phyloP scores from a whole-genome alignment of 2,329 filamentous ascomycete genomes.

The Botrytis cinerea region DNA sequence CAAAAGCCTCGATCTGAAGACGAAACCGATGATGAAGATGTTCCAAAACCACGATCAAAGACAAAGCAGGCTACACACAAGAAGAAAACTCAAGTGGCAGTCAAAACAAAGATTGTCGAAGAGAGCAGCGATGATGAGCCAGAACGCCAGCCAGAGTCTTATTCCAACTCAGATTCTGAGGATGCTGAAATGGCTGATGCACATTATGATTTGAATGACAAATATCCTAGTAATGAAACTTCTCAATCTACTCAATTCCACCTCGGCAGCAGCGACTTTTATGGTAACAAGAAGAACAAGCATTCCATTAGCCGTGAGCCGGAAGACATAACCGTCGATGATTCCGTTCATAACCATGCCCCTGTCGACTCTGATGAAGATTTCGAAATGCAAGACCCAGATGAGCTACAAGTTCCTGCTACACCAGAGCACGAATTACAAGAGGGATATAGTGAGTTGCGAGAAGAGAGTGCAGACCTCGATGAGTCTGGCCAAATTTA shows the following conservation, averaged over 20 bases:
- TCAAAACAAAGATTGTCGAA: background rate
- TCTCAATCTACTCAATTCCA: background rate
- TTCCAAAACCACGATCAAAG: background rate
- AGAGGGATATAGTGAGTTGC: slow-evolving; percentile 3
- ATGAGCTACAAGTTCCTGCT: slow-evolving; percentile 11
- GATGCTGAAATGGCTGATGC: slow-evolving; percentile 8
- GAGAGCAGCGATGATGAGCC: background rate
- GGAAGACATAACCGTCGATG: background rate
- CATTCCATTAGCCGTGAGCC: background rate
- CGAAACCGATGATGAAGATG: background rate
- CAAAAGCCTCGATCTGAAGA: slow-evolving; percentile 16
- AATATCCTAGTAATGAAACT: background rate
- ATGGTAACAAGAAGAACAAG: background rate
- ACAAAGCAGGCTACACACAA: background rate
- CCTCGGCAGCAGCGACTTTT: background rate
- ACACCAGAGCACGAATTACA: slow-evolving; percentile 11
- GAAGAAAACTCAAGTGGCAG: background rate
- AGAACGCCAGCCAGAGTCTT: background rate
- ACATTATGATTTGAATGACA: background rate
- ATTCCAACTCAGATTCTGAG: background rate
- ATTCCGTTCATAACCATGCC: background rate
- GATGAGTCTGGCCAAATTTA: slow-evolving; percentile 8
- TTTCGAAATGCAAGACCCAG: slow-evolving; percentile 12
- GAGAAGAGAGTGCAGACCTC: slow-evolving; percentile 1
- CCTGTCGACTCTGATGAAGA: slow-evolving; percentile 3